These are phyloP conservation scores for Phyllosticta citrichinensis DNA, from an alignment of 2,329 filamentous ascomycete species.

Conservation along the genomic window DNA sequence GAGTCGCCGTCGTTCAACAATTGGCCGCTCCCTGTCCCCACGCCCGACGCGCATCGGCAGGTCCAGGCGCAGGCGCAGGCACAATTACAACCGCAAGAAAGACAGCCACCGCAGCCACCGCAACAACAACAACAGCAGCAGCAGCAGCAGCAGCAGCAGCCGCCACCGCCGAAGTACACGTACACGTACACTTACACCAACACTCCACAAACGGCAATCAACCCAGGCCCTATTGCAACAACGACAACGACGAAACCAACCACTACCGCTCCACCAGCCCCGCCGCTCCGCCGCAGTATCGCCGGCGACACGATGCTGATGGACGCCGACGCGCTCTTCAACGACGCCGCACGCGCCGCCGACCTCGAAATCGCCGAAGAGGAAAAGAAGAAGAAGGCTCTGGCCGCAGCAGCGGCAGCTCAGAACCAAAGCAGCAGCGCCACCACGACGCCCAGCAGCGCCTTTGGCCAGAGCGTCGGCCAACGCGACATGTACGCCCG, in stretches of 20 bases:
- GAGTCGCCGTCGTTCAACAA: background rate
- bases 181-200: too few species aligned
- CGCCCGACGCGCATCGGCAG: background rate
- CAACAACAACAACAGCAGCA: too few species aligned
- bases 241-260: background rate
- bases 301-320: background rate
- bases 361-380: background rate
- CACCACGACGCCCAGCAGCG: background rate
- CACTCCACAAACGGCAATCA: too few species aligned
- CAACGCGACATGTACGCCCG: background rate
- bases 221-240: too few species aligned
- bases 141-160: too few species aligned
- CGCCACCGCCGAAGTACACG: too few species aligned
- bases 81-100: too few species aligned
- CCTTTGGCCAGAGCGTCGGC: background rate
- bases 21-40: background rate
- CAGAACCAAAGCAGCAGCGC: background rate
- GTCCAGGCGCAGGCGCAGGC: too few species aligned
- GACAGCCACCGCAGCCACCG: too few species aligned
- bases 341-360: background rate
- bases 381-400: background rate
- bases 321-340: background rate
- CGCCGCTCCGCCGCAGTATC: background rate
- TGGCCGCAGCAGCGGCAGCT: background rate
- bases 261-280: background rate